Percentiles rank a stretch among this genome's conserved stretches.
phyloP scores from a whole-genome alignment of 2,329 filamentous ascomycete genomes.

The Talaromyces funiculosus region DNA sequence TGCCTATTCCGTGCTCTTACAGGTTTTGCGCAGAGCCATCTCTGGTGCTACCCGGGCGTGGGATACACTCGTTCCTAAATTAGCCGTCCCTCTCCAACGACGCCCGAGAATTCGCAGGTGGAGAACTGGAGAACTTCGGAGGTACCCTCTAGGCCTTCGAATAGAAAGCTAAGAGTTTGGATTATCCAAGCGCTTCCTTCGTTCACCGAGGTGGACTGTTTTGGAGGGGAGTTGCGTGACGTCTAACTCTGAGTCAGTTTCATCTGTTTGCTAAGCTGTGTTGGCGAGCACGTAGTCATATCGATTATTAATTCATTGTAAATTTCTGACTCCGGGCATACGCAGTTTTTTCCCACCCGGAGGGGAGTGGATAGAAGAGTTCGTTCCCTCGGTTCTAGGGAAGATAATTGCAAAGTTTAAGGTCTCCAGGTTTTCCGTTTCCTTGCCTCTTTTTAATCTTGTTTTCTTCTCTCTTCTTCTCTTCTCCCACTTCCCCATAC shows the following conservation, averaged over 20 bases:
- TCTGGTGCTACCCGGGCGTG: background rate
- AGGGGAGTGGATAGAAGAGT: background rate
- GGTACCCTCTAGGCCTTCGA: background rate
- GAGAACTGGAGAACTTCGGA: background rate
- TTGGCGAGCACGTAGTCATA: too few relatives aligned
- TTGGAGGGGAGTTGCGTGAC: background rate
- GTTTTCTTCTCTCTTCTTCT: background rate
- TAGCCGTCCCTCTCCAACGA: background rate
- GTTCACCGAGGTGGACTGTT: background rate
- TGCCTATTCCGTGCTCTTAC: background rate
- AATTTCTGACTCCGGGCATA: background rate
- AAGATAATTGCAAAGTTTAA: background rate
- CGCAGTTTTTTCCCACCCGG: background rate
- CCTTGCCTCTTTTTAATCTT: background rate
- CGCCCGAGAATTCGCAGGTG: background rate
- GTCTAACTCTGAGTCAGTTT: background rate
- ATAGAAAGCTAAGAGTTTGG: background rate
- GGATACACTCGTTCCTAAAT: background rate
- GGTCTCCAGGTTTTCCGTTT: background rate
- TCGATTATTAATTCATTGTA: slow-evolving; percentile 3
- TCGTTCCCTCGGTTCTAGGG: background rate
- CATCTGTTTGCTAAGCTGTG: background rate
- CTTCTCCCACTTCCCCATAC: background rate
- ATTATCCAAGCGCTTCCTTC: background rate
- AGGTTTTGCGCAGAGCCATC: background rate